Evolutionary conservation across 495 filamentous ascomycete species (phyloP), one percentile per base, ranked within the genome.

Genomic region (Hypoxylon intermedium): DNA sequence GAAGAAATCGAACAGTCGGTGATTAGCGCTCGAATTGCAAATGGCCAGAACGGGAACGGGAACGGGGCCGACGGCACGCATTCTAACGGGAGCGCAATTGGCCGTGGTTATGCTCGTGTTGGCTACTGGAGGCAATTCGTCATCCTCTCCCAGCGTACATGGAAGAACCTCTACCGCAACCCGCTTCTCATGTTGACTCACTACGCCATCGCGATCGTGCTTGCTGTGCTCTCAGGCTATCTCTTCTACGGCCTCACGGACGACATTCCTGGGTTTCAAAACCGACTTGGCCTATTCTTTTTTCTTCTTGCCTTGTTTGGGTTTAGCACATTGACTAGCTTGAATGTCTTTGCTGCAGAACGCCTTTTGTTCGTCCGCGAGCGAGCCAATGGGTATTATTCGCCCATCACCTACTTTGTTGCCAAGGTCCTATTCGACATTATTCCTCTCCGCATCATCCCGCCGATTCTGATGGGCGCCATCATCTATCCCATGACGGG

Each of bases 401-500:
- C 89, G n/a, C 94, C 94, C 5, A 77, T 97, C 62, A 93, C 93
- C n/a, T 99, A 99, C 74, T 99, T 97, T 68, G 79, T 89, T 0
- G 87, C 93, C 61, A 98, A 98, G 76, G 89, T 97, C 18, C 74
- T 96, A 12, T 97, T 98, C 71, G 94, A 99, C 65, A 93, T 98
- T 50, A 86, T 99, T 11, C 94, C 94, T 1, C 80, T 99, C 31
- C 84, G 94, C 13, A 88, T 99, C 52, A 89, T 99, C 54, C 94
- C 94, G 23, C 95, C 94, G 1, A 89, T 98, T 63, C 89, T 99
- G 52, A 93, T 98, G 82, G 95, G 94, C n/a, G 81, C 89, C 6
- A 96, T 99, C 60, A 83, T 99, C 19, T 99, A 99, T 74, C 94
- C 94, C 1, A 99, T 99, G 95, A 91, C 93, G 0, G 94, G 94